Evolutionary conservation across 2,329 filamentous ascomycete genomes (phyloP).

Genomic region (Knoxdaviesia proteae): DNA sequence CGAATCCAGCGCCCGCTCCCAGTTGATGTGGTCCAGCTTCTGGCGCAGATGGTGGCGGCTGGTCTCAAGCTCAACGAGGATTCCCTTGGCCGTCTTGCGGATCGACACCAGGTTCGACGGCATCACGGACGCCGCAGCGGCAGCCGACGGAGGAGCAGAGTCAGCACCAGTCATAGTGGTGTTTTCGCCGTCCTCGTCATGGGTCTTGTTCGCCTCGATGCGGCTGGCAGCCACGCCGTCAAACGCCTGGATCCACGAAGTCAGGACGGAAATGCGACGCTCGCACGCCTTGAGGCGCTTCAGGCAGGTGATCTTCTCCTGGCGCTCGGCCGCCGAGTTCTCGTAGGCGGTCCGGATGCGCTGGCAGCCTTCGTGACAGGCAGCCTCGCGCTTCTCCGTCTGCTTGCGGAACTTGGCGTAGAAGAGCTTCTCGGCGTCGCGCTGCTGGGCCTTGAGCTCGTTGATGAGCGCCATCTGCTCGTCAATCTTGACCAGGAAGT

Average conservation of each 20-base stretch:
- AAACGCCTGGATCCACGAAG: constrained; percentile 82
- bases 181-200: background rate
- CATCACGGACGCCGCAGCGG: constrained; percentile 38
- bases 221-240: constrained; percentile 58
- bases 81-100: constrained; percentile 73
- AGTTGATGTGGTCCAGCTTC: constrained; percentile 56
- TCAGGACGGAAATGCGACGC: constrained; percentile 67
- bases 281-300: constrained; percentile 68
- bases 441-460: constrained; percentile 81
- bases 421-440: constrained; percentile 62
- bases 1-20: constrained; percentile 74
- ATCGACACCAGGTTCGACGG: constrained; percentile 51
- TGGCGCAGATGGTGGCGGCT: constrained; percentile 85
- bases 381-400: constrained; percentile 58
- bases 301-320: constrained; percentile 60
- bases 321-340: constrained; percentile 53
- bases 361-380: constrained; percentile 57
- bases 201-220: constrained; percentile 16
- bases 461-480: constrained; percentile 96
- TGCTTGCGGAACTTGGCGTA: constrained; percentile 85
- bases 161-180: too few relatives aligned
- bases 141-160: constrained; percentile 5
- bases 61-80: constrained; percentile 71
- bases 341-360: constrained; percentile 72
- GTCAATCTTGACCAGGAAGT: constrained; percentile 97